Evolutionary conservation across 768 basidiomycete genomes (phyloP).

Genomic region (Xerocomellus amylosporus): DNA sequence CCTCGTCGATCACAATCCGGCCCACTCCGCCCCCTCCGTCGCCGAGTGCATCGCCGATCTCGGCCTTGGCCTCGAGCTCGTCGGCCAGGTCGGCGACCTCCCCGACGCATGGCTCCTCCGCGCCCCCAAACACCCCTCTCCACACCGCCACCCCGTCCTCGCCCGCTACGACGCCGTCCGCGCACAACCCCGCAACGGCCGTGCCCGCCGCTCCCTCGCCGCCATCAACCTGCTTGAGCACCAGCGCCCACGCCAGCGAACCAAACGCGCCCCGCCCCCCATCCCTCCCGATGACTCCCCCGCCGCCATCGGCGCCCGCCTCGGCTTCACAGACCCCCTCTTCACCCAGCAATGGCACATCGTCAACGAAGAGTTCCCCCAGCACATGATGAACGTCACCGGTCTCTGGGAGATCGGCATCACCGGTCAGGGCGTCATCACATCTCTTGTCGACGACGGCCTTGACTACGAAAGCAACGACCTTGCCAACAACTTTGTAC

Average conservation of each 20-base stretch:
- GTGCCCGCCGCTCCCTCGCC: constrained; percentile 45
- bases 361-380: constrained; percentile 78
- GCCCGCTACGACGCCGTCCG: constrained; percentile 48
- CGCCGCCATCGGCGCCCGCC: constrained; percentile 49
- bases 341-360: constrained; percentile 93
- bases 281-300: constrained; percentile 38
- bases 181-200: constrained; percentile 33
- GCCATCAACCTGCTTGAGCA: constrained; percentile 60
- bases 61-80: constrained; percentile 79
- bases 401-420: constrained; percentile 88
- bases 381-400: constrained; percentile 91
- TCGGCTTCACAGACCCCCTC: constrained; percentile 78
- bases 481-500: constrained; percentile 86
- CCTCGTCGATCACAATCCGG: constrained; percentile 63
- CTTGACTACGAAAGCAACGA: constrained; percentile 88
- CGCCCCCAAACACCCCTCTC: constrained; percentile 35
- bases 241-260: constrained; percentile 65
- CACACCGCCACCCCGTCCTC: constrained; percentile 38
- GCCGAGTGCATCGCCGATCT: constrained; percentile 57
- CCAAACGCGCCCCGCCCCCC: constrained; percentile 73
- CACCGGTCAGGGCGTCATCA: constrained; percentile 81
- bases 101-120: constrained; percentile 81
- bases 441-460: constrained; percentile 93
- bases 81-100: constrained; percentile 86
- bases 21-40: constrained; percentile 50